phyloP scores from a whole-genome alignment of 352 stramenopile genomes.

The Pythium aristosporum region DNA sequence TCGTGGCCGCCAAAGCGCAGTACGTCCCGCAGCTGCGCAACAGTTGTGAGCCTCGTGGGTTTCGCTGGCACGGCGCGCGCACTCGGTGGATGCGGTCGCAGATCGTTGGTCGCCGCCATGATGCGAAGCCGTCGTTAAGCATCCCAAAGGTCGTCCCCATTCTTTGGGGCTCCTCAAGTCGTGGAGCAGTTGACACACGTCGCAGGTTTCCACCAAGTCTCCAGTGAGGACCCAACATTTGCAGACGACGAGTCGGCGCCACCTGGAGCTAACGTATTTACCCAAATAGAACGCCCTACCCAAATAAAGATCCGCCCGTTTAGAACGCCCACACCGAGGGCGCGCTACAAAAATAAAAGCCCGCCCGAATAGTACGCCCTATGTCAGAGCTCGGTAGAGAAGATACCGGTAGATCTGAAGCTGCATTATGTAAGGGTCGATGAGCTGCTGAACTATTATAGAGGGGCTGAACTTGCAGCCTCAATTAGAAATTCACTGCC shows the following conservation, averaged over 20 bases:
- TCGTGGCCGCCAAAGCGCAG: constrained; percentile 6
- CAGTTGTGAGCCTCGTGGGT: constrained; percentile 7
- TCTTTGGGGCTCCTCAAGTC: neutral
- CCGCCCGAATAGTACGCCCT: too few relatives aligned
- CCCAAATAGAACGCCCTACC: too few relatives aligned
- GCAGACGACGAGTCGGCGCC: neutral
- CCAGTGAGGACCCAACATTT: neutral
- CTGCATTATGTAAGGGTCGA: too few relatives aligned
- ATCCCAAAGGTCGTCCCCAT: neutral
- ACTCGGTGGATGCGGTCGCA: constrained; percentile 12
- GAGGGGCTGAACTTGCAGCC: too few relatives aligned
- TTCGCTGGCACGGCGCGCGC: constrained; percentile 8
- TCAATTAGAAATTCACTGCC: too few relatives aligned
- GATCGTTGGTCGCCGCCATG: neutral
- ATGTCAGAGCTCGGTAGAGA: too few relatives aligned
- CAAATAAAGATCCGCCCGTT: too few relatives aligned
- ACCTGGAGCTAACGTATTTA: neutral
- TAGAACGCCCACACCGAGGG: too few relatives aligned
- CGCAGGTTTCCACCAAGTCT: neutral
- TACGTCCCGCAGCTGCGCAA: constrained; percentile 12
- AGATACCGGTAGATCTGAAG: too few relatives aligned
- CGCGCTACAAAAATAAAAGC: too few relatives aligned
- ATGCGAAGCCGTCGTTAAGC: neutral
- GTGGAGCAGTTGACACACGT: neutral
- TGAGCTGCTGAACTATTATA: too few relatives aligned